These are phyloP conservation scores for Exophiala phaeomuriformis DNA, from an alignment of 2,329 filamentous ascomycete species.

Conservation along the genomic window DNA sequence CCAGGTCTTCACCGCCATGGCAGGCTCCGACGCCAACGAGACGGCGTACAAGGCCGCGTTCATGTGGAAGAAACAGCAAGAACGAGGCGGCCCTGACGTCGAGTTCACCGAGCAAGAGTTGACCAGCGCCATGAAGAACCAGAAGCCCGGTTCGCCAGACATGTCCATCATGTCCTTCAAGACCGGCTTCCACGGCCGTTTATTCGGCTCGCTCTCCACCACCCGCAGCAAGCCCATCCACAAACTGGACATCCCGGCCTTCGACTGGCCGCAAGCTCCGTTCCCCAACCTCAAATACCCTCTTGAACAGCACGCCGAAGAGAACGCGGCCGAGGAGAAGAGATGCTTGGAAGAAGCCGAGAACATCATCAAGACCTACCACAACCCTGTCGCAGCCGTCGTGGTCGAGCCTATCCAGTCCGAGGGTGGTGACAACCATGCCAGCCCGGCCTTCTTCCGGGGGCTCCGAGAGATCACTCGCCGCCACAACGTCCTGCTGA, in stretches of 20 bases:
- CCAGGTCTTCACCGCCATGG: constrained; percentile 85
- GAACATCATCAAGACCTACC: constrained; percentile 69
- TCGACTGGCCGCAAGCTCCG: constrained; percentile 86
- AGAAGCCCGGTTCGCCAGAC: constrained; percentile 67
- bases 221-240: constrained; percentile 90
- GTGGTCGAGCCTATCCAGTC: constrained; percentile 88
- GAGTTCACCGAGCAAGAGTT: constrained; percentile 77
- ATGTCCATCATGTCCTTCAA: constrained; percentile 86
- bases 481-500: constrained; percentile 58
- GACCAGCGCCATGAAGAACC: constrained; percentile 68
- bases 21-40: constrained; percentile 89
- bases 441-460: constrained; percentile 77
- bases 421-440: constrained; percentile 92
- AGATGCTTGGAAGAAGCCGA: constrained; percentile 78
- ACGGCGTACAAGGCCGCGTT: constrained; percentile 92
- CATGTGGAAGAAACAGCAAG: constrained; percentile 77
- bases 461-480: constrained; percentile 72
- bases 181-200: constrained; percentile 79
- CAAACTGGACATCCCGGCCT: constrained; percentile 89
- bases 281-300: constrained; percentile 85
- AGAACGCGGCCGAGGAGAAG: constrained; percentile 75
- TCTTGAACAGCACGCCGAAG: constrained; percentile 66
- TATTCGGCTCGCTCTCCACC: constrained; percentile 80
- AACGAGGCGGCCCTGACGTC: constrained; percentile 68
- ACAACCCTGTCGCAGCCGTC: constrained; percentile 70